Evolutionary conservation across 164 flowering plant genomes (phyloP), one percentile per base, ranked within the genome.

Genomic region (Vitis labrusca): DNA sequence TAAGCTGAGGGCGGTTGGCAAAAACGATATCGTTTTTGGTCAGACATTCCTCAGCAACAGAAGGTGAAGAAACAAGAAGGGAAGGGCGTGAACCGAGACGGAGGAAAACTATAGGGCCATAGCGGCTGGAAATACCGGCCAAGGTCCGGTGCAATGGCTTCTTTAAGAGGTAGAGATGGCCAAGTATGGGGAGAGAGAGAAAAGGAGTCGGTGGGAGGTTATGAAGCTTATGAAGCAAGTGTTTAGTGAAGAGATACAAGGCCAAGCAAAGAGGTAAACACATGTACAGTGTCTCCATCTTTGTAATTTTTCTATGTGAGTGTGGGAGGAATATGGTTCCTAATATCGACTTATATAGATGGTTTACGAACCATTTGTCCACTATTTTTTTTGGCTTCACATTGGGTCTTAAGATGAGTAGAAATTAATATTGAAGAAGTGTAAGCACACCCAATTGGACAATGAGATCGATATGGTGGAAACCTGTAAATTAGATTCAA

Each of bases 101-200:
- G 14, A 73, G 72, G 14, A 12, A 17, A 3, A 73, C 13, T 2
- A 67, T 16, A 12, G 29, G 63, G 10, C 76, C 76, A 44, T 68
- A 67, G 11, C 51, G 50, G 14, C 3, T 37, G 1, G 72, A 67
- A 23, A 67, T 17, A 2, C 16, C 19, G 3, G n/a, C 19, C 0
- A 73, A 59, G 3, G 63, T 56, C 23, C 15, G 65, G 30, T 67
- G 53, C 7, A 73, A 8, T 4, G 76, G 76, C 13, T 68, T 17
- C 30, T 57, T 57, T 9, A 77, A 27, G 57, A 72, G 80, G 70
- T 77, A 68, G 14, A 77, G 80, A 58, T 77, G 80, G 19, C 80
- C 76, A 2, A 77, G 32, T 47, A 77, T 55, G 0, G 80, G 80
- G 23, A 73, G 55, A 1, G 66, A 49, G 10, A 53, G 60, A 37